Percentiles rank a stretch among this genome's conserved stretches.
Conservation (phyloP, 495 filamentous ascomycete genomes). For the Talaromyces stipitatus region DNA sequence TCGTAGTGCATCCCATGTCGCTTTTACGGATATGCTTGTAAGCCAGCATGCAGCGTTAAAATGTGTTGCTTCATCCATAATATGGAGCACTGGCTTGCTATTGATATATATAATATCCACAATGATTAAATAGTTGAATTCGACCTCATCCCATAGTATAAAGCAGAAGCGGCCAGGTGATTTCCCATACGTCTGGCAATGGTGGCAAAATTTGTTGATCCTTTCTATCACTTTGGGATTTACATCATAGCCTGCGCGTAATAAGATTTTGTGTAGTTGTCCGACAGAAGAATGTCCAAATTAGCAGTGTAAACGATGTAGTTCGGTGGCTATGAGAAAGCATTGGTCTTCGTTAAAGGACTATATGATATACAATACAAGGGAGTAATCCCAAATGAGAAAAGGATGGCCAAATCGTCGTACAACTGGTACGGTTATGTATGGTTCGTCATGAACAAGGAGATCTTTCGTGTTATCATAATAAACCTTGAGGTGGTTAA, state of each 20-base stretch:
- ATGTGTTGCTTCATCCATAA: not conserved
- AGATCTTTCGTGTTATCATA: not conserved
- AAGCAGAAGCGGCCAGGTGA: not conserved
- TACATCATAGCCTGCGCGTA: not conserved
- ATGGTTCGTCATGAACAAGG: not conserved
- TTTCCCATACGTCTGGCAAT: not conserved
- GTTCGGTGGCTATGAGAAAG: not conserved
- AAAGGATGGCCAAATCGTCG: not conserved
- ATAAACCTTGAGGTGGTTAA: not conserved
- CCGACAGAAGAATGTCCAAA: not conserved
- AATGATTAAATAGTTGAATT: not conserved
- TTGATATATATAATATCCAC: not conserved
- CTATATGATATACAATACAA: not conserved
- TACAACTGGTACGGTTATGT: not conserved
- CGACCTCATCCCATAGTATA: not conserved
- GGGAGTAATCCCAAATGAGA: not conserved
- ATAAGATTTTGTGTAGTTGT: not conserved
- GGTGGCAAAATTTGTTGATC: not conserved
- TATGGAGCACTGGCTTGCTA: not conserved
- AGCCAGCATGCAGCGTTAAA: constrained; percentile 7
- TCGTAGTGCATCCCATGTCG: constrained; percentile 13
- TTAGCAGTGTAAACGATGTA: not conserved
- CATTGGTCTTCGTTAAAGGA: not conserved
- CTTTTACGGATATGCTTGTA: not conserved
- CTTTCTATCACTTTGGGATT: not conserved